Evolutionary conservation across 2,329 filamentous ascomycete genomes (phyloP), one percentile per base, ranked within the genome.

Genomic region (Furcasterigmium furcatum): DNA sequence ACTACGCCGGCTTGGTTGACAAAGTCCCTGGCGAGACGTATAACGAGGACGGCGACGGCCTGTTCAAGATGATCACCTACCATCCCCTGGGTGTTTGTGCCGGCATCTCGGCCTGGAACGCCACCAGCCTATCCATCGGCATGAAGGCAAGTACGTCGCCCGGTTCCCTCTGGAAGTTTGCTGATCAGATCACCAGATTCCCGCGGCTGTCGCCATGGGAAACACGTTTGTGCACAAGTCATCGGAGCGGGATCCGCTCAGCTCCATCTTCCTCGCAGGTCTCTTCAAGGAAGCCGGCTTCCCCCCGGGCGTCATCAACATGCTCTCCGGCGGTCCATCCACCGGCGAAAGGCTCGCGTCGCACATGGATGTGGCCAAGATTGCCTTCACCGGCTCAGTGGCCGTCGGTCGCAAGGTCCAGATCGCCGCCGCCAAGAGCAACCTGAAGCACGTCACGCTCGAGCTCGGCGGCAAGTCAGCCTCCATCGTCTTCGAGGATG

Each of bases 151-250:
- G 12, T 18, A 34, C 8, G 5, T 6, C 14, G 30, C 12, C 10
- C 24, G 5, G 8, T 34, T 34, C n/a, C n/a, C 30, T 34, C 14
- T 8, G 30, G 6, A n/a, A 34, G 8, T 13, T 6, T 34, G 6
- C 30, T 34, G 30, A 34, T 18, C 7, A 27, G 7, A 27, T 34
- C 14, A 14, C 14, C 13, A 34, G 30, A 34, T 45, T 8, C 35
- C 24, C 20, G 35, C 43, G 5, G 43, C 43, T 1, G 19, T 45
- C 5, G 27, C 27, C 20, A 89, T 87, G 14, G 88, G 88, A 42
- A 94, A 94, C 73, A 91, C 87, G 10, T 73, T 91, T 46, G 80
- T 94, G 54, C 74, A 94, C 57, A 94, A 94, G 77, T 88, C 88
- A 6, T 92, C 88, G 1, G 88, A 94, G 72, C 81, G 88, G 48